Evolutionary conservation across 805 yeast species (phyloP).

Genomic region (Huiozyma naganishii): DNA sequence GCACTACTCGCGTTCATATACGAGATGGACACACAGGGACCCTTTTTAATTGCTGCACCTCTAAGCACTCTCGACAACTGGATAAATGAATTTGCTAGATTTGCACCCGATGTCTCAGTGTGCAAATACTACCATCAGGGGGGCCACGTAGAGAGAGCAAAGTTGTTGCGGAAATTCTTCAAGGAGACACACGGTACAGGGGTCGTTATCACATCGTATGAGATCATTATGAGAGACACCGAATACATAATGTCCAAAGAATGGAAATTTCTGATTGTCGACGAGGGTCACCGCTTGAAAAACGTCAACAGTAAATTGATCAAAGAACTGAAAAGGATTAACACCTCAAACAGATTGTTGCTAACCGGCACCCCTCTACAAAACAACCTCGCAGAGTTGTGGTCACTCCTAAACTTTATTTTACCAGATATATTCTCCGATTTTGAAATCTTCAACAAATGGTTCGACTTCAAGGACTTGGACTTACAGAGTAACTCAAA

Average conservation of each 20-base stretch:
- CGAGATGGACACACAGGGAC: constrained; percentile 71
- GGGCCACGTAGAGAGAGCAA: constrained; percentile 31
- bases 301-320: constrained; percentile 72
- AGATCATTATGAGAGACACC: constrained; percentile 63
- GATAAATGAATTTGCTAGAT: constrained; percentile 58
- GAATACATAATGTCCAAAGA: constrained; percentile 37
- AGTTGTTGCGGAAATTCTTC: constrained; percentile 33
- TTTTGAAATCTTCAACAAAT: constrained; percentile 76
- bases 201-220: constrained; percentile 74
- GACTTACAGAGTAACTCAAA: constrained; percentile 27
- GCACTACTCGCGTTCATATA: constrained; percentile 63
- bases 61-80: constrained; percentile 80
- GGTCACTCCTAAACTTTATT: constrained; percentile 86
- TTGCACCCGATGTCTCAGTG: constrained; percentile 61
- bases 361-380: constrained; percentile 96
- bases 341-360: constrained; percentile 60
- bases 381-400: constrained; percentile 78
- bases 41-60: constrained; percentile 71
- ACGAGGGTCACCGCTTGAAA: constrained; percentile 91
- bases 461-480: constrained; percentile 78
- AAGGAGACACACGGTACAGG: constrained; percentile 28
- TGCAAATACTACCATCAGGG: constrained; percentile 54
- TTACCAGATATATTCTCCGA: constrained; percentile 91
- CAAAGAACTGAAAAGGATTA: constrained; percentile 53
- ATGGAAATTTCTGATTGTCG: constrained; percentile 85